Conservation (phyloP, 73 alveolate species). For the Tetrahymena thermophila region DNA sequence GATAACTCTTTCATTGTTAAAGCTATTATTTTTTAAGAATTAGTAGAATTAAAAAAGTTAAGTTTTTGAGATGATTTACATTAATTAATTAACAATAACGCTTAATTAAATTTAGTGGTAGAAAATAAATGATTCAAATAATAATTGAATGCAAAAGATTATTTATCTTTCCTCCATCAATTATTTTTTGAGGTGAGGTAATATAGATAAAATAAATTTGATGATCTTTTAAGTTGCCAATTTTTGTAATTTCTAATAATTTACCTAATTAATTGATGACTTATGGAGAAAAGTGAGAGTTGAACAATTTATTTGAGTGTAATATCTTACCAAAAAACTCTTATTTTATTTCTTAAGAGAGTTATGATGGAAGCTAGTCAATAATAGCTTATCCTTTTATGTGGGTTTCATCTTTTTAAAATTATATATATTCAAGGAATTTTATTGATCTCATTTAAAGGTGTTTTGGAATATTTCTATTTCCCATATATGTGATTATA, state of each 20-base stretch:
- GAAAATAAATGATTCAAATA: not conserved
- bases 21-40: not conserved
- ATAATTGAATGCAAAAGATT: too few species aligned
- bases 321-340: not conserved
- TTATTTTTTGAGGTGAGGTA: not conserved
- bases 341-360: not conserved
- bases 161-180: not conserved
- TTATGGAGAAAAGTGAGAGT: not conserved
- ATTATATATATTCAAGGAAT: not conserved
- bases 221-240: too few species aligned
- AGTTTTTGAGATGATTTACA: not conserved
- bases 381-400: not conserved
- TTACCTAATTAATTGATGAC: not conserved
- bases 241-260: not conserved
- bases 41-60: not conserved
- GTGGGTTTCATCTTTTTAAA: not conserved
- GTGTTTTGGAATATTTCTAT: not conserved
- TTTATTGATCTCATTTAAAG: not conserved
- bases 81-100: not conserved
- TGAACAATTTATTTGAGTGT: not conserved
- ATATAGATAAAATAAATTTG: too few species aligned
- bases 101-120: not conserved
- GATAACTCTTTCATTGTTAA: not conserved
- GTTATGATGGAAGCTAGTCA: not conserved
- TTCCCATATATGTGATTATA: not conserved